These are phyloP conservation scores for Alternaria ethzedia DNA, from an alignment of 2,329 filamentous ascomycete genomes.

Conservation along the genomic window DNA sequence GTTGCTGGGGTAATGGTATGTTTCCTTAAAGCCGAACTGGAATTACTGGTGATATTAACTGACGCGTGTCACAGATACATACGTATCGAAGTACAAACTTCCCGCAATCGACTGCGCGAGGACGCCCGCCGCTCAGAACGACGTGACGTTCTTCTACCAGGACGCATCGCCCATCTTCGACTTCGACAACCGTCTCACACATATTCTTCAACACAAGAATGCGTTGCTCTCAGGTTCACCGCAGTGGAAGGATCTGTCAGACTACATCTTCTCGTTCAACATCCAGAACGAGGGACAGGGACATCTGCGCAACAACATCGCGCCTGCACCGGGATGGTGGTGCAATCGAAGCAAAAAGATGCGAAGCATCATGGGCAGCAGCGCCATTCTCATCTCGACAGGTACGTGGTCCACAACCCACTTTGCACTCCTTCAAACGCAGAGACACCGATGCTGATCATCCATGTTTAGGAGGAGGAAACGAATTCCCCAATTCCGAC, in stretches of 20 bases:
- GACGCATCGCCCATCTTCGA: slow-evolving; percentile 12
- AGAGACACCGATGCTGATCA: background rate
- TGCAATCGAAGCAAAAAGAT: slow-evolving; percentile 14
- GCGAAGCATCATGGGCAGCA: slow-evolving; percentile 8
- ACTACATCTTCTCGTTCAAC: slow-evolving; percentile 12
- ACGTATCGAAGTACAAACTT: background rate
- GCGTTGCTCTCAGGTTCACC: background rate
- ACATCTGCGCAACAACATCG: slow-evolving; percentile 4
- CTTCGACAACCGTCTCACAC: slow-evolving; percentile 10
- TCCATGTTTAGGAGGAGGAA: background rate
- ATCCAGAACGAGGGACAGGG: slow-evolving; percentile 14
- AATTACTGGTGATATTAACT: background rate
- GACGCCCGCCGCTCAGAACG: slow-evolving; percentile 1
- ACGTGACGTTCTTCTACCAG: slow-evolving; percentile 10
- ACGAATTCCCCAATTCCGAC: background rate
- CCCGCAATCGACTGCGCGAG: background rate
- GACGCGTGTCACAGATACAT: background rate
- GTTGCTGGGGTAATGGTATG: slow-evolving; percentile 11
- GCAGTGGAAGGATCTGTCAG: slow-evolving; percentile 7
- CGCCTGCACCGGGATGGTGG: slow-evolving; percentile 9
- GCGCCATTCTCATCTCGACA: slow-evolving; percentile 9
- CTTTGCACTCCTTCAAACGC: too few relatives aligned
- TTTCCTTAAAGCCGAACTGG: accelerated
- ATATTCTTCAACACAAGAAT: slow-evolving; percentile 1
- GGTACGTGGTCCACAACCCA: background rate